These are phyloP conservation scores for Candida methanosorbosa DNA, from an alignment of 805 yeast species.

Conservation along the genomic window DNA sequence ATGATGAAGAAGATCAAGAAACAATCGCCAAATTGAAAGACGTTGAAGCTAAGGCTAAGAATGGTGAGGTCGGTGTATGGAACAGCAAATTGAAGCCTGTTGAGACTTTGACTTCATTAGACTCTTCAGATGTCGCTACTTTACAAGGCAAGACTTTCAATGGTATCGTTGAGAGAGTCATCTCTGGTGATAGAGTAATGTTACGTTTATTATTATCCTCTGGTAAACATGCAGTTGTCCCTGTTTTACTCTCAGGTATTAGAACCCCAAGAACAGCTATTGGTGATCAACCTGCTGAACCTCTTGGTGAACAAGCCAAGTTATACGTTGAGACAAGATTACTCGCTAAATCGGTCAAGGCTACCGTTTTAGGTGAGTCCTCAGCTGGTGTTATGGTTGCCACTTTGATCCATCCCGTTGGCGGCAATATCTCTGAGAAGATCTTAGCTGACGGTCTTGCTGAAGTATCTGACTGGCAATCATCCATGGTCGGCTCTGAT, in stretches of 20 bases:
- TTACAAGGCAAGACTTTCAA: conserved; percentile 34
- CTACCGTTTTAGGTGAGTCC: conserved; percentile 50
- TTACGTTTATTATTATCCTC: conserved; percentile 43
- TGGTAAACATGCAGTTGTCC: conserved; percentile 46
- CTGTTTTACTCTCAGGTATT: conserved; percentile 66
- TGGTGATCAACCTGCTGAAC: conserved; percentile 35
- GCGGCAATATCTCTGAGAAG: conserved; percentile 71
- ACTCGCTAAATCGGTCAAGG: conserved; percentile 50
- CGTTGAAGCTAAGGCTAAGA: conserved; percentile 42
- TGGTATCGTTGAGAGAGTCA: conserved; percentile 66
- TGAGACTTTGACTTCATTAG: conserved; percentile 17
- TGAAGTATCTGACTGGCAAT: conserved; percentile 75
- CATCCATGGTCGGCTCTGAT: conserved; percentile 54
- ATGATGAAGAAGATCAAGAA: conserved; percentile 33
- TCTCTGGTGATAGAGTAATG: conserved; percentile 71
- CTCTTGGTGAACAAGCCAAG: conserved; percentile 60
- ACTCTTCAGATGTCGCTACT: conserved; percentile 24
- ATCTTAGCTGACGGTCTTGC: conserved; percentile 65
- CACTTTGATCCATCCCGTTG: conserved; percentile 61
- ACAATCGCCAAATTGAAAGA: conserved; percentile 27
- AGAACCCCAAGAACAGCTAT: conserved; percentile 64
- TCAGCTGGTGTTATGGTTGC: conserved; percentile 56
- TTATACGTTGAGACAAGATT: conserved; percentile 54
- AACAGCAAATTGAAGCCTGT: conserved; percentile 14
- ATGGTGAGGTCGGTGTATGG: conserved; percentile 54